A percentile compares a stretch with the other conserved stretches of the same genome.
Conservation (phyloP, 2,329 filamentous ascomycete species). For the Pestalotiopsis sp. region DNA sequence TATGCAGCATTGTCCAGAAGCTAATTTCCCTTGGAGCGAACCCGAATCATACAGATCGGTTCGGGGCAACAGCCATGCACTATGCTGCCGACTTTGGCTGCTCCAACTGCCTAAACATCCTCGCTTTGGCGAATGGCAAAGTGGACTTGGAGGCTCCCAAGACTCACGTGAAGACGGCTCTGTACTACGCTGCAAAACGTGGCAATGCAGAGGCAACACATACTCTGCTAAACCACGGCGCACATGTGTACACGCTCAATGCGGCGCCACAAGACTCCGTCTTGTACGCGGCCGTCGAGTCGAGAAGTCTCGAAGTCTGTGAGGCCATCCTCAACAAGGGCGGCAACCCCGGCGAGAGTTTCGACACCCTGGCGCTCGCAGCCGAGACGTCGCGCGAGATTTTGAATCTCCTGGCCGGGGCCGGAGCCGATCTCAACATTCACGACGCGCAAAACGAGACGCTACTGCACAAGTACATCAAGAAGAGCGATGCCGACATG, state of each 20-base stretch:
- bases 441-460: conserved; percentile 9
- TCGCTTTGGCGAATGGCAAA: conserved; percentile 13
- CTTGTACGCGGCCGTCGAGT: conserved; percentile 16
- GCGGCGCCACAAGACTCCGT: conserved; percentile 12
- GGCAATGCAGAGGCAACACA: conserved; percentile 12
- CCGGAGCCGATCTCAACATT: conserved; percentile 16
- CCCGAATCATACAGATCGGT: conserved; percentile 13
- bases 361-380: conserved; percentile 3
- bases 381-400: conserved; percentile 10
- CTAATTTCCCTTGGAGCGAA: conserved; percentile 14
- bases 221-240: conserved; percentile 13
- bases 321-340: conserved; percentile 13
- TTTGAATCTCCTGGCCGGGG: conserved; percentile 6
- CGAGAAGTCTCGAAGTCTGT: conserved; percentile 10
- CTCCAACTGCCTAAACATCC: conserved; percentile 12
- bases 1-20: conserved; percentile 16
- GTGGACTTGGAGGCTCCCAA: conserved; percentile 12
- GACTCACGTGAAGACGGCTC: conserved; percentile 12
- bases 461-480: conserved; percentile 12
- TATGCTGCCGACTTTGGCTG: conserved; percentile 20
- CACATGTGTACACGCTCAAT: conserved; percentile 14
- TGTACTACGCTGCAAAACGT: conserved; percentile 16
- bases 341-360: conserved; percentile 14
- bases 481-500: conserved; percentile 11
- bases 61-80: conserved; percentile 16